Evolutionary conservation across 2,329 filamentous ascomycete genomes (phyloP), one percentile per base, ranked within the genome.

Genomic region (Colletotrichum incanum): DNA sequence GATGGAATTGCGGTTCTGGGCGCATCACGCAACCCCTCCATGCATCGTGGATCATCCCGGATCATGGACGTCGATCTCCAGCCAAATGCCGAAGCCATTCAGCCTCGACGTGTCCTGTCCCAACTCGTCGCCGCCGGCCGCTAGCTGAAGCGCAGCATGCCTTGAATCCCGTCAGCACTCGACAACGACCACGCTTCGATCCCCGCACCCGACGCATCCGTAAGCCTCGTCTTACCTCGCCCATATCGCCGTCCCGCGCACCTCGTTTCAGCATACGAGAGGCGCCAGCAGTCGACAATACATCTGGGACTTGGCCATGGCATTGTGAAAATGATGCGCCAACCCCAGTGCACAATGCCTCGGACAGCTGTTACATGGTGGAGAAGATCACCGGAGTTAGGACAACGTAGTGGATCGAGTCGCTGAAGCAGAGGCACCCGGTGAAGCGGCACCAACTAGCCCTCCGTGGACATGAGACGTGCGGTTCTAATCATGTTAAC

Each of bases 31-130:
- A 47, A 73, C 71, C 73, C 73, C 71, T 71, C 73, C 45, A 71
- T 71, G 50, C 50, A 61, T 71, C 73, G 71, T 71, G 66, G 60
- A 73, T 73, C 52, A 71, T 67, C 71, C 67, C 47, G 47, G 71
- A 41, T 47, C 18, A 37, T 58, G 52, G 50, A 41, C n/a, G 65
- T 66, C 55, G 72, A 73, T 73, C 70, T 16, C 28, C 54, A 55
- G 50, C 47, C 54, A 50, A 68, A 45, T 55, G 52, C 47, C 68
- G 67, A 67, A 63, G 54, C 58, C 3, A 43, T 67, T 65, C 43
- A 43, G 45, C 14, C 59, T 60, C 37, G 31, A 72, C 28, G n/a
- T 34, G 31, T 49, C 66, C 18, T 41, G 16, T 50, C 18, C 47
- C 31, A 47, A 63, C 26, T 31, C 52, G 41, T 67, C 45, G 5